Percentiles rank a stretch among this genome's conserved stretches.
phyloP scores from a whole-genome alignment of 2,329 filamentous ascomycete species.

The Geosmithia putterillii region DNA sequence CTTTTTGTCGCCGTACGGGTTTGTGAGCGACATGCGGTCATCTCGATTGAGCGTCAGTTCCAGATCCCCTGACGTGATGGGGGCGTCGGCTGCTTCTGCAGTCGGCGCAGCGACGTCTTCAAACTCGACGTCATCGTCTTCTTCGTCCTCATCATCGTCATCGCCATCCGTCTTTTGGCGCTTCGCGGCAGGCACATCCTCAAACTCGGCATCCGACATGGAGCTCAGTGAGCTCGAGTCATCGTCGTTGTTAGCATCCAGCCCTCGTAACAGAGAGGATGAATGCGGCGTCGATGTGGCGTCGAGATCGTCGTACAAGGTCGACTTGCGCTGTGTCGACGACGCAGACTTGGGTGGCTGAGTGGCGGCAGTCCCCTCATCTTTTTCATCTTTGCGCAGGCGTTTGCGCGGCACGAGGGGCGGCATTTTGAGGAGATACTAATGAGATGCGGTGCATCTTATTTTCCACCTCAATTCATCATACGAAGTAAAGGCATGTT shows the following conservation, averaged over 20 bases:
- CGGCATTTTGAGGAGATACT: conserved; percentile 38
- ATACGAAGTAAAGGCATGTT: background rate
- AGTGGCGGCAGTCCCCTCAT: conserved; percentile 8
- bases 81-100: conserved; percentile 32
- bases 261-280: conserved; percentile 26
- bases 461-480: background rate
- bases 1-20: conserved; percentile 58
- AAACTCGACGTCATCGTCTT: conserved; percentile 39
- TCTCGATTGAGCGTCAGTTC: conserved; percentile 58
- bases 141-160: conserved; percentile 14
- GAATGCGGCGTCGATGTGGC: conserved; percentile 29
- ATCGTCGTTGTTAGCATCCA: conserved; percentile 25
- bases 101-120: conserved; percentile 54
- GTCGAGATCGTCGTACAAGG: conserved; percentile 50
- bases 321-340: conserved; percentile 32
- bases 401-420: conserved; percentile 58
- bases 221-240: conserved; percentile 38
- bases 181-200: conserved; percentile 26
- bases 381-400: conserved; percentile 22
- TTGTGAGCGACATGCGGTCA: conserved; percentile 45
- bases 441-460: conserved; percentile 5
- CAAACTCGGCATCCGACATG: conserved; percentile 44
- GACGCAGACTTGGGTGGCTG: conserved; percentile 3
- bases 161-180: conserved; percentile 21
- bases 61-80: conserved; percentile 50